Conservation (phyloP, 2,329 filamentous ascomycete species). For the Fusarium pseudoanthophilum region DNA sequence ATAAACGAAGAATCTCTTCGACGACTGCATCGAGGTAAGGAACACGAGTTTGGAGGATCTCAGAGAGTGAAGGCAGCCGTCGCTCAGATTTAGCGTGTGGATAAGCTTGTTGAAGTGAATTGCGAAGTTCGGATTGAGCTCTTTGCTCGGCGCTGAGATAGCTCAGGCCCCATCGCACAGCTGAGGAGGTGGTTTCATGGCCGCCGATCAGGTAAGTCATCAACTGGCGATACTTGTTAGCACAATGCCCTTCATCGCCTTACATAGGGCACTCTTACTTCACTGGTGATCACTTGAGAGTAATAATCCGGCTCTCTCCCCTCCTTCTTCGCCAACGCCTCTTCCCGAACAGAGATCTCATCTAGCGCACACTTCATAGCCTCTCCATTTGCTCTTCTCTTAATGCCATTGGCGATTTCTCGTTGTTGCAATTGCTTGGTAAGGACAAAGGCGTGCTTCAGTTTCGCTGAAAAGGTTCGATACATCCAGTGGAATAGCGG, state of each 20-base stretch:
- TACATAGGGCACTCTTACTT: neutral
- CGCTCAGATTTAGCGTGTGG: neutral
- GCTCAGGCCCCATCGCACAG: slow-evolving; percentile 21
- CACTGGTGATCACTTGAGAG: slow-evolving; percentile 18
- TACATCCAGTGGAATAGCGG: slow-evolving; percentile 18
- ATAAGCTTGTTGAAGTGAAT: slow-evolving; percentile 9
- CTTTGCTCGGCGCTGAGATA: slow-evolving; percentile 21
- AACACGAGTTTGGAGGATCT: slow-evolving; percentile 20
- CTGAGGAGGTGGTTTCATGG: slow-evolving; percentile 28
- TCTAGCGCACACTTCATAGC: slow-evolving; percentile 24
- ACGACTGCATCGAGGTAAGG: slow-evolving; percentile 28
- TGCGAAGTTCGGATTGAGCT: slow-evolving; percentile 7
- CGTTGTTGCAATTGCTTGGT: neutral
- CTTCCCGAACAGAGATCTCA: slow-evolving; percentile 21
- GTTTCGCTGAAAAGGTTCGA: neutral
- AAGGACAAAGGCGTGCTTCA: slow-evolving; percentile 5
- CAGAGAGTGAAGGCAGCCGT: slow-evolving; percentile 4
- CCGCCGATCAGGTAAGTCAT: slow-evolving; percentile 27
- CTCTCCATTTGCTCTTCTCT: slow-evolving; percentile 8
- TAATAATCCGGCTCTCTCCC: slow-evolving; percentile 16
- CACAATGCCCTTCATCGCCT: too few relatives aligned
- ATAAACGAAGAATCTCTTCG: slow-evolving; percentile 17
- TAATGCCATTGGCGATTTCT: slow-evolving; percentile 12
- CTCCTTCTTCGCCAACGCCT: slow-evolving; percentile 22
- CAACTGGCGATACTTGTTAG: neutral